Conservation (phyloP, 352 stramenopile species). For the Pythium dissotocum region DNA sequence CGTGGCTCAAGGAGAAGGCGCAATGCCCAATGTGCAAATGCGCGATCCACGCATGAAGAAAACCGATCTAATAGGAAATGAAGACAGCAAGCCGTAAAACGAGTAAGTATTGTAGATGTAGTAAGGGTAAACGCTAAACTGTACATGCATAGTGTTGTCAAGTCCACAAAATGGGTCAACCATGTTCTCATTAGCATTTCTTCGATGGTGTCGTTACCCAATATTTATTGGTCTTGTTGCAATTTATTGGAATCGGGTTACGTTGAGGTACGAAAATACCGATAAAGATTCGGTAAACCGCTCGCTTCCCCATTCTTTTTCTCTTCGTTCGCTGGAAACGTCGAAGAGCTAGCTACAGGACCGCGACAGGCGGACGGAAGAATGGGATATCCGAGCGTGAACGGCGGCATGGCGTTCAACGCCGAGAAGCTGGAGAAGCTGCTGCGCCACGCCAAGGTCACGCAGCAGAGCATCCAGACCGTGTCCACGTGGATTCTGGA, state of each 20-base stretch:
- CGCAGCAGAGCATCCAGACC: conserved; percentile 83
- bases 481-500: conserved; percentile 80
- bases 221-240: neutral
- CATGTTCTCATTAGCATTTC: too few species aligned
- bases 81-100: neutral
- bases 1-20: conserved; percentile 70
- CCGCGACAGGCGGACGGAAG: neutral
- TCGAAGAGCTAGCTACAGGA: neutral
- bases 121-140: neutral
- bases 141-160: too few species aligned
- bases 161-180: neutral
- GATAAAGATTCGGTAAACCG: conserved; percentile 1
- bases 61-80: neutral
- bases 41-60: conserved; percentile 49
- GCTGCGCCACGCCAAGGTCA: conserved; percentile 69
- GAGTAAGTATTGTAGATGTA: conserved; percentile 5
- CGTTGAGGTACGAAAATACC: neutral
- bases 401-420: conserved; percentile 21
- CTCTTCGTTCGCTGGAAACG: conserved; percentile 6
- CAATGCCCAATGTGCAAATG: conserved; percentile 83
- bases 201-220: neutral
- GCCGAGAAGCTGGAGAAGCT: conserved; percentile 68
- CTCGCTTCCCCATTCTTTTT: neutral
- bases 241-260: neutral
- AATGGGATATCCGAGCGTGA: conserved; percentile 23